phyloP scores from a whole-genome alignment of 305 asterid species.

The Nicotiana rustica region DNA sequence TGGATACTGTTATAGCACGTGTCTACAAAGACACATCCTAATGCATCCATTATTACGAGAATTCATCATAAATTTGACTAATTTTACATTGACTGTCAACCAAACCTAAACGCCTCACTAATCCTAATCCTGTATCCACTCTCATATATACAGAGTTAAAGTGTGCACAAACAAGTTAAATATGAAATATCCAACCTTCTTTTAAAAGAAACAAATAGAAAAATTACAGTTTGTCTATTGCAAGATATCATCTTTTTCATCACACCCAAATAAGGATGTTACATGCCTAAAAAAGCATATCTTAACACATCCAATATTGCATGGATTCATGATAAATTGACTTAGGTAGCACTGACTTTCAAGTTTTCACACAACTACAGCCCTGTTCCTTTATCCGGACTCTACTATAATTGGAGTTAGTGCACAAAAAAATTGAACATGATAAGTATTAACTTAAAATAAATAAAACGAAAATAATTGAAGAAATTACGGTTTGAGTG shows the following conservation, averaged over 20 bases:
- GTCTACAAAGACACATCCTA: not conserved
- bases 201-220: not conserved
- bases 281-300: not conserved
- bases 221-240: not conserved
- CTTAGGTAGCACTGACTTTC: not conserved
- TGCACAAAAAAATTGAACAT: not conserved
- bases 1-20: not conserved
- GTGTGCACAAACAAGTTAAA: slow-evolving; percentile 14
- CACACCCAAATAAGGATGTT: not conserved
- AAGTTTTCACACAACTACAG: not conserved
- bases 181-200: not conserved
- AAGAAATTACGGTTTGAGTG: slow-evolving; percentile 48
- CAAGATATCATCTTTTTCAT: too few relatives aligned
- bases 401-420: not conserved
- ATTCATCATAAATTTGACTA: not conserved
- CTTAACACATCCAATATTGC: too few relatives aligned
- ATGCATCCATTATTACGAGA: not conserved
- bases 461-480: slow-evolving; percentile 9
- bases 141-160: not conserved
- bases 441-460: not conserved
- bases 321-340: not conserved
- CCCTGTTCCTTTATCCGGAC: slow-evolving; percentile 8
- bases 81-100: not conserved
- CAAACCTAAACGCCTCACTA: not conserved
- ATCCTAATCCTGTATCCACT: not conserved